These are phyloP conservation scores for Salmacisia buchloeana DNA, from an alignment of 1,284 basidiomycete genomes.

Conservation along the genomic window DNA sequence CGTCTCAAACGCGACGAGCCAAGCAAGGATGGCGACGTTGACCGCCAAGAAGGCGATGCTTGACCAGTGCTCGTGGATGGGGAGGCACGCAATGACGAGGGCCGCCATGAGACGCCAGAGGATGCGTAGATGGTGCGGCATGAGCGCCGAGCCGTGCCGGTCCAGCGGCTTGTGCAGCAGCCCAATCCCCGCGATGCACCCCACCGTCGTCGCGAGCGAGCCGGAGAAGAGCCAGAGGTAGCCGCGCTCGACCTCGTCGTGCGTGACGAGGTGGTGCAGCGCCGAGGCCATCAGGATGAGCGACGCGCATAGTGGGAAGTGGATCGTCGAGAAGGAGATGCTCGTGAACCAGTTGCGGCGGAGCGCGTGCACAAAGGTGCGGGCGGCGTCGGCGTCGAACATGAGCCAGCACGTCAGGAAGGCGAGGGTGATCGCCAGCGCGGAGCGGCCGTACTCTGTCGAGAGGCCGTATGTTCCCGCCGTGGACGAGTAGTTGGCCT, in stretches of 20 bases:
- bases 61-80: conserved; percentile 26
- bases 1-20: conserved; percentile 41
- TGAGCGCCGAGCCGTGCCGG: conserved; percentile 21
- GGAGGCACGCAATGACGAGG: conserved; percentile 28
- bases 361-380: conserved; percentile 47
- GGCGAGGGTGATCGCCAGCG: conserved; percentile 36
- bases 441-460: conserved; percentile 30
- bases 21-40: conserved; percentile 23
- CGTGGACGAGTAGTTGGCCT: conserved; percentile 10
- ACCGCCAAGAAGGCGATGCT: conserved; percentile 28
- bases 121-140: conserved; percentile 35
- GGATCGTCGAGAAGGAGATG: conserved; percentile 41
- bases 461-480: conserved; percentile 2
- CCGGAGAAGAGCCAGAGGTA: conserved; percentile 43
- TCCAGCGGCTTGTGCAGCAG: conserved; percentile 42
- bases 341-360: conserved; percentile 41
- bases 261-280: conserved; percentile 24
- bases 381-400: conserved; percentile 31
- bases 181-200: conserved; percentile 36
- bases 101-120: conserved; percentile 26
- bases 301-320: conserved; percentile 44
- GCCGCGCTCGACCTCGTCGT: conserved; percentile 19
- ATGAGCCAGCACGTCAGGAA: conserved; percentile 46
- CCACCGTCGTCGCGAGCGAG: conserved; percentile 22
- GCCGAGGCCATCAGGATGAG: conserved; percentile 36